These are phyloP conservation scores for Isoetes taiwanensis DNA, from an alignment of 75 land plant species.

Conservation along the genomic window DNA sequence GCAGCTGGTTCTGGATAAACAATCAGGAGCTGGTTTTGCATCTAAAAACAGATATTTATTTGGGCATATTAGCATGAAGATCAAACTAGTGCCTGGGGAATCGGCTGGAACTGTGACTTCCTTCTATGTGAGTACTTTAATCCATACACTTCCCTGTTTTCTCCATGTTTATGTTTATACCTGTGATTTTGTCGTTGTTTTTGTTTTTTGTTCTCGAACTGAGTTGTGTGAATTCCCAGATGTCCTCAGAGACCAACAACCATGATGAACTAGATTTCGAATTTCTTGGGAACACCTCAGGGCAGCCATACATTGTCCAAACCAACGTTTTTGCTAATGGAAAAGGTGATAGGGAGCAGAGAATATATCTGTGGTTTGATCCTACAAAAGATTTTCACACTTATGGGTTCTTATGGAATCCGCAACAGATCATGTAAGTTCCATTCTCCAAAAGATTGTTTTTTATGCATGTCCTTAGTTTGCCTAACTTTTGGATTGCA, in stretches of 20 bases:
- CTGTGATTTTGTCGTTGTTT: too few relatives aligned
- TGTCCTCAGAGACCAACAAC: slow-evolving; percentile 16
- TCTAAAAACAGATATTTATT: too few relatives aligned
- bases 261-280: slow-evolving; percentile 46
- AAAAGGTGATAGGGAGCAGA: slow-evolving; percentile 30
- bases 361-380: slow-evolving; percentile 40
- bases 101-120: too few relatives aligned
- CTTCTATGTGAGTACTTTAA: too few relatives aligned
- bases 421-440: slow-evolving; percentile 27
- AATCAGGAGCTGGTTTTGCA: too few relatives aligned
- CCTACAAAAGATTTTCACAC: slow-evolving; percentile 37
- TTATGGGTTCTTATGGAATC: slow-evolving; percentile 36
- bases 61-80: too few relatives aligned
- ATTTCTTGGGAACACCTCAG: slow-evolving; percentile 31
- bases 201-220: too few relatives aligned
- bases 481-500: not conserved
- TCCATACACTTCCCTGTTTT: too few relatives aligned
- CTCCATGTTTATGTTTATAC: too few relatives aligned
- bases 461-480: not conserved
- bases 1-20: too few relatives aligned
- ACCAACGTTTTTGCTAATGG: slow-evolving; percentile 35
- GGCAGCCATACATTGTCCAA: slow-evolving; percentile 34
- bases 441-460: not conserved
- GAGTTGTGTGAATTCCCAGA: too few relatives aligned
- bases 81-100: too few relatives aligned